Evolutionary conservation across 192 early-diverging fungal genomes (phyloP).

Genomic region (Obelidium mucronatum): DNA sequence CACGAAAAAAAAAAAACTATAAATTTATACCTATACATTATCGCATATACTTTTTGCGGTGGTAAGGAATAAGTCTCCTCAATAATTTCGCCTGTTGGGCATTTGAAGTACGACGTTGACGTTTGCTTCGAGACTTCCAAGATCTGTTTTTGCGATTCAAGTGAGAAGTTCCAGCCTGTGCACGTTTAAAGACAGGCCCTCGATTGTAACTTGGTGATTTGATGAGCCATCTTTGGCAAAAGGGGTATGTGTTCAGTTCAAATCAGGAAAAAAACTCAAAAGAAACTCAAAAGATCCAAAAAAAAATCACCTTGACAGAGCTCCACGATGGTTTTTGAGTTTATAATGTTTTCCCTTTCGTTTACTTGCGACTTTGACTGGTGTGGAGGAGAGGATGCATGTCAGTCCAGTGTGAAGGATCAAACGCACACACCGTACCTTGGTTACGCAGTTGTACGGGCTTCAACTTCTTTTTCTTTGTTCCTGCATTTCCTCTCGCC

Average conservation of each 20-base stretch:
- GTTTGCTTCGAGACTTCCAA: slow-evolving; percentile 52
- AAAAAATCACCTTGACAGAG: slow-evolving; percentile 48
- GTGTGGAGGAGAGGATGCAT: not conserved
- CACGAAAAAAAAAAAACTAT: not conserved
- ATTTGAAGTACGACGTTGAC: slow-evolving; percentile 44
- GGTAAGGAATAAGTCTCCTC: slow-evolving; percentile 55
- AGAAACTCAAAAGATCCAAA: not conserved
- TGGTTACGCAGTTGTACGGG: slow-evolving; percentile 20
- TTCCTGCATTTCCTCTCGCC: slow-evolving; percentile 28
- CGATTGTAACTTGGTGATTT: slow-evolving; percentile 28
- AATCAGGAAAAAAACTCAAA: not conserved
- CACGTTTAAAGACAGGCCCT: slow-evolving; percentile 52
- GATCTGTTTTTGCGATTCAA: slow-evolving; percentile 57
- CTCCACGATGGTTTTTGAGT: slow-evolving; percentile 58
- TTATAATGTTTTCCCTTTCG: slow-evolving; percentile 59
- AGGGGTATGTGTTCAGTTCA: not conserved
- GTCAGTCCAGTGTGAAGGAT: not conserved
- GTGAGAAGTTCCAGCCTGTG: slow-evolving; percentile 51
- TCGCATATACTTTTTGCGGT: slow-evolving; percentile 56
- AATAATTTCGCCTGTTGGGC: slow-evolving; percentile 46
- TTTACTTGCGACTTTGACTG: slow-evolving; percentile 55
- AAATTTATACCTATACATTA: not conserved
- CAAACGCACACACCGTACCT: not conserved
- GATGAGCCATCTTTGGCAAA: slow-evolving; percentile 53
- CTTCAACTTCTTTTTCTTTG: slow-evolving; percentile 36